Evolutionary conservation across 176 grass and related monocot species (phyloP), one percentile per base, ranked within the genome.

Genomic region (Triticum urartu): DNA sequence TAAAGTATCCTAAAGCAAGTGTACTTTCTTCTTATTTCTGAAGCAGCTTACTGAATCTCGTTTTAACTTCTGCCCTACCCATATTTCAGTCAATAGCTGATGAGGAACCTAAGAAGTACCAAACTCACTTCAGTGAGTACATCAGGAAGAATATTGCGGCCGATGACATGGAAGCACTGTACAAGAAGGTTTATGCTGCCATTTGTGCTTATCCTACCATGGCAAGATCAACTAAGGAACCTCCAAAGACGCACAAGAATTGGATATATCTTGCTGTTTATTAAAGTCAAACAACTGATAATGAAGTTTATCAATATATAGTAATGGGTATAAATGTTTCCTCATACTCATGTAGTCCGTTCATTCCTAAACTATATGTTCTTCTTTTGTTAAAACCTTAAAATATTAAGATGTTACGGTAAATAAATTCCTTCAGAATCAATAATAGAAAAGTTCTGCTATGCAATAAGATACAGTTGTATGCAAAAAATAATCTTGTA

Each of bases 51-150:
- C 7, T 70, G 40, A 42, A 42, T 70, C 34, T 39, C 20, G 8
- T 47, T 82, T 10, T 38, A 9, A 34, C 42, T 67, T 24, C 71
- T 20, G 0, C 39, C 5, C 20, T 70, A 11, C 36, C 20, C 17
- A 40, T 73, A 5, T 14, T 69, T 1, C 83, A 97, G 95, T 80
- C 60, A 9, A 76, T 97, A 30, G 83, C 87, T 39, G 95, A 97
- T 4, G 94, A 97, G 72, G 94, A 97, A 79, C 90, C 94, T 3
- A 90, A 97, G 21, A 97, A 97, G 81, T 94, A 88, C 78, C 94
- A 94, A 64, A 0, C 78, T 50, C 92, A 97, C 54, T 97, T 97
- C 84, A 92, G 90, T 30, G 92, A 94, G 34, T 97, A 89, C 73
- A 74, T 97, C 21, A 94, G 92, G 77, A 87, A 64, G 73, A 90